These are phyloP conservation scores for Agrocybe praecox DNA, from an alignment of 768 basidiomycete genomes.

Conservation along the genomic window DNA sequence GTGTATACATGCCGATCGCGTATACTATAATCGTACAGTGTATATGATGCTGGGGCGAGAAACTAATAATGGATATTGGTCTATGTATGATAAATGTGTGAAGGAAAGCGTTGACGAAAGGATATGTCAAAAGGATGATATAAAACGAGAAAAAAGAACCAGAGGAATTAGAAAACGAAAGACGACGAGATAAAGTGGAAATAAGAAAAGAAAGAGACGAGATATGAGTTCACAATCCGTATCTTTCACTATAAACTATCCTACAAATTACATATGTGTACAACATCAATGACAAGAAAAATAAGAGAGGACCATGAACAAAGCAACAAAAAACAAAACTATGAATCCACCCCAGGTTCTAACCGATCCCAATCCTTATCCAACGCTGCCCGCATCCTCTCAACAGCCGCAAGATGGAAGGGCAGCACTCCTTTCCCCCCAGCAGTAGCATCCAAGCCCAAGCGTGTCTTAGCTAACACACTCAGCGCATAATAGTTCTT, in stretches of 20 bases:
- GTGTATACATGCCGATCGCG: too few species aligned
- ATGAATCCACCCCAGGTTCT: conserved; percentile 17
- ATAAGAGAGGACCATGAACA: conserved; percentile 1
- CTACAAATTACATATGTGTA: background rate
- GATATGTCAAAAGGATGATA: too few species aligned
- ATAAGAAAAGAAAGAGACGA: background rate
- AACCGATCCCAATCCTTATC: conserved; percentile 33
- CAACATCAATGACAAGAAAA: background rate
- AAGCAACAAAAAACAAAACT: conserved; percentile 5
- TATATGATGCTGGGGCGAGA: too few species aligned
- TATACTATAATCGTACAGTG: too few species aligned
- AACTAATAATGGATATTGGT: background rate
- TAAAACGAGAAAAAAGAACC: background rate
- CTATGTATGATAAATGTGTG: background rate
- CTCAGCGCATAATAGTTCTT: conserved; percentile 71
- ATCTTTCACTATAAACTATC: background rate
- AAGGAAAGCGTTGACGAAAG: background rate
- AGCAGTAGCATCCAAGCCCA: conserved; percentile 40
- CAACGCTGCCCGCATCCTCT: conserved; percentile 55
- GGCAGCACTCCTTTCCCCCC: conserved; percentile 55
- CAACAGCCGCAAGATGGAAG: conserved; percentile 74
- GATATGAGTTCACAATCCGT: background rate
- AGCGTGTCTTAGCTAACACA: conserved; percentile 54
- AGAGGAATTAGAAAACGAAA: background rate
- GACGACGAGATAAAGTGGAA: background rate